Evolutionary conservation across 2,329 filamentous ascomycete species (phyloP), one percentile per base, ranked within the genome.

Genomic region (Colletotrichum sp.): DNA sequence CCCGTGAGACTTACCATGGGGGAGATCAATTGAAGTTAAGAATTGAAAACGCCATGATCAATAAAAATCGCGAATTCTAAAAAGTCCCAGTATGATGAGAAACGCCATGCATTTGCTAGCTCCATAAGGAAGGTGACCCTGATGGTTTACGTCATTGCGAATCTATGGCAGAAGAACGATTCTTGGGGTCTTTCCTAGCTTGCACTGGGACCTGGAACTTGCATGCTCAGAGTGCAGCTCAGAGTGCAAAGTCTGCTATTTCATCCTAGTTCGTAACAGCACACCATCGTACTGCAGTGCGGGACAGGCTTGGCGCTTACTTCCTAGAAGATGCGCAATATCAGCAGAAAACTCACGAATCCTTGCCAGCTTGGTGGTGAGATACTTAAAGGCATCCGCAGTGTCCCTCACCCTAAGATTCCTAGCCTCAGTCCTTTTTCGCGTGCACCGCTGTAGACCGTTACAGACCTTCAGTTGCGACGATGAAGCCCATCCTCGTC

Each of bases 71-170:
- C 68, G 52, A 66, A 44, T 28, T 39, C 18, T 18, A 6, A 28
- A 60, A 21, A 36, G 44, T 64, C 30, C 13, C 26, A 60, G 18
- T 15, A 26, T 16, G 34, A 30, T 39, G 34, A 65, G 44, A 71
- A 36, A 36, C 52, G 68, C 72, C 72, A 71, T 75, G 72, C 72
- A 71, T 62, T 60, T 21, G 52, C 72, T 75, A 75, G 62, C n/a
- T 75, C 49, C 60, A 75, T 66, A 3, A 26, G 72, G 72, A 75
- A 75, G 72, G 72, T 75, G 26, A 55, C 10, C 7, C 8, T 16
- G 18, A 5, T 32, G 34, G 9, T 30, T 39, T 75, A 66, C 72
- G 72, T 75, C 72, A 75, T 71, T 28, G n/a, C 24, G 12, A 30
- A 30, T 39, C 21, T 18, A n/a, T 49, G 49, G 26, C 18, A 21